phyloP scores from a whole-genome alignment of 495 filamentous ascomycete genomes.

The Cercophora scortea region DNA sequence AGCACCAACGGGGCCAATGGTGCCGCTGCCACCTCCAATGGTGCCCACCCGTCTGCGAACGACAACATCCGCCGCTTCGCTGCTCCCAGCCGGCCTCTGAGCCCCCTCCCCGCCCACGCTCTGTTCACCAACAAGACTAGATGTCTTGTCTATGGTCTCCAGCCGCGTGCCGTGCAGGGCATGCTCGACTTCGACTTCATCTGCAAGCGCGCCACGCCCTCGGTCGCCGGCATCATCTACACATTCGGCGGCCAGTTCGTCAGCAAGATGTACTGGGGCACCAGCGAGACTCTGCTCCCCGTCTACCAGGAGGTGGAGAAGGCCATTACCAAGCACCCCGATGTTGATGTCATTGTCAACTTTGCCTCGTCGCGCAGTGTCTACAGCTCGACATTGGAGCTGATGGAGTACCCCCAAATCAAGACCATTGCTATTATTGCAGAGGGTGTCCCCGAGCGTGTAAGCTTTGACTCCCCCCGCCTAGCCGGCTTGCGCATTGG shows the following conservation, averaged over 20 bases:
- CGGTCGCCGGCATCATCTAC: slow-evolving; percentile 98
- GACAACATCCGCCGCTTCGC: slow-evolving; percentile 97
- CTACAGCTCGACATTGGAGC: slow-evolving; percentile 94
- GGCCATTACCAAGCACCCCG: slow-evolving; percentile 92
- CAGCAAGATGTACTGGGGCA: slow-evolving; percentile 99
- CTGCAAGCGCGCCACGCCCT: slow-evolving; percentile 94
- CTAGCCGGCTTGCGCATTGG: background rate
- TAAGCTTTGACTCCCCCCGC: slow-evolving; percentile 37
- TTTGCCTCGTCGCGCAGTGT: slow-evolving; percentile 98
- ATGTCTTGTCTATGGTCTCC: slow-evolving; percentile 99
- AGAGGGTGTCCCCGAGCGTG: slow-evolving; percentile 96
- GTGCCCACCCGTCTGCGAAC: slow-evolving; percentile 63
- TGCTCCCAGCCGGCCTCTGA: slow-evolving; percentile 85
- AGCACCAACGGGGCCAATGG: slow-evolving; percentile 33
- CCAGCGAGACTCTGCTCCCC: slow-evolving; percentile 95
- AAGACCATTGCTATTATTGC: slow-evolving; percentile 98
- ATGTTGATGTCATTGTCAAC: slow-evolving; percentile 97
- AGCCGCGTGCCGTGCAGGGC: slow-evolving; percentile 96
- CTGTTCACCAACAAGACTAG: slow-evolving; percentile 98
- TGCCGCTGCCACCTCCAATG: slow-evolving; percentile 9
- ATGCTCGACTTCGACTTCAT: slow-evolving; percentile 99
- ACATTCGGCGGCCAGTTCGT: slow-evolving; percentile 99
- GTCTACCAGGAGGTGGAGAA: slow-evolving; percentile 94
- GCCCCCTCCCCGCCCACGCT: slow-evolving; percentile 72
- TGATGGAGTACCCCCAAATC: slow-evolving; percentile 96